These are phyloP conservation scores for Zygosaccharomyces kombuchaensis DNA, from an alignment of 805 yeast genomes.

Conservation along the genomic window DNA sequence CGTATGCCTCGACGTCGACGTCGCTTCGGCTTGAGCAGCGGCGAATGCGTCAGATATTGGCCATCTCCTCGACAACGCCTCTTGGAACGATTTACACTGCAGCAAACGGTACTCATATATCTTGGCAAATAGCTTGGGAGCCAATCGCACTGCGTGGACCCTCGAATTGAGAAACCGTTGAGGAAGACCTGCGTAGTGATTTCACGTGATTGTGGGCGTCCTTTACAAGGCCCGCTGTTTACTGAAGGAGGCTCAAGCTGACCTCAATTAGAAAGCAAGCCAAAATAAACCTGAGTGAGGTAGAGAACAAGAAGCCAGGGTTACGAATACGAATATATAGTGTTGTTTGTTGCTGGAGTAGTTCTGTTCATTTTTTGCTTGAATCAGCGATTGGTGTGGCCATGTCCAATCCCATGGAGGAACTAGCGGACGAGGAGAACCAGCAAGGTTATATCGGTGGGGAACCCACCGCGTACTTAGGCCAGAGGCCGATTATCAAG, in stretches of 20 bases:
- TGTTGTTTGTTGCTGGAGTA: not conserved
- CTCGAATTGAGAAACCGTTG: not conserved
- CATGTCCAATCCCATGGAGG: conserved; percentile 11
- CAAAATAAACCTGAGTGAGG: not conserved
- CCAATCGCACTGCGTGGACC: not conserved
- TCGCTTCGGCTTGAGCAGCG: conserved; percentile 9
- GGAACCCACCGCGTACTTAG: not conserved
- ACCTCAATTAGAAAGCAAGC: not conserved
- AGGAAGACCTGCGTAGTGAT: not conserved
- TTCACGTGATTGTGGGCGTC: not conserved
- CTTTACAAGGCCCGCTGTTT: not conserved
- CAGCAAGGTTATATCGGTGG: conserved; percentile 3
- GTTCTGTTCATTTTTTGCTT: not conserved
- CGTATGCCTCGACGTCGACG: conserved; percentile 48
- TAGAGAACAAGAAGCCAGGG: not conserved
- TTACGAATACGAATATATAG: not conserved
- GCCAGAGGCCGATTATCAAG: not conserved
- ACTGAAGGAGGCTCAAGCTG: not conserved
- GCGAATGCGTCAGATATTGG: too few species aligned
- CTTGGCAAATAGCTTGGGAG: not conserved
- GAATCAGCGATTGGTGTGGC: not conserved
- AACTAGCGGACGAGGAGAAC: conserved; percentile 5
- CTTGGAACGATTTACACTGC: not conserved
- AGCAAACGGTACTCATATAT: not conserved
- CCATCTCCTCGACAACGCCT: not conserved